Evolutionary conservation across 805 yeast genomes (phyloP).

Genomic region (Saccharomycopsis fermentans): DNA sequence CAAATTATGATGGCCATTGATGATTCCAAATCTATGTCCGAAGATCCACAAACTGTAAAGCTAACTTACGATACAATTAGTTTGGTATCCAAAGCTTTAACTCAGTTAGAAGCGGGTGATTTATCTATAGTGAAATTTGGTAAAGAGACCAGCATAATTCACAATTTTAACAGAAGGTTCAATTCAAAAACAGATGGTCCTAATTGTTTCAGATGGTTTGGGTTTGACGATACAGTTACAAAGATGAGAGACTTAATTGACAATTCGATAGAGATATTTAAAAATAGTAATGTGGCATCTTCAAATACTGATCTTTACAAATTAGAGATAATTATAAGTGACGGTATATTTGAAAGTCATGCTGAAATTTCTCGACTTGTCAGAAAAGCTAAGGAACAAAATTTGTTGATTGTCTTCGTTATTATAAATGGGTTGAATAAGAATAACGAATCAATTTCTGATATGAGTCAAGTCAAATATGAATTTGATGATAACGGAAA

Average conservation of each 20-base stretch:
- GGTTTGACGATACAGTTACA: conserved; percentile 80
- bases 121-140: conserved; percentile 88
- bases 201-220: conserved; percentile 75
- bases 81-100: conserved; percentile 83
- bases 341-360: conserved; percentile 97
- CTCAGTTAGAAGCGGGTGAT: conserved; percentile 92
- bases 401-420: conserved; percentile 90
- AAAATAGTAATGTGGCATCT: conserved; percentile 40
- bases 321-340: conserved; percentile 83
- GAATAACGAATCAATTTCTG: conserved; percentile 71
- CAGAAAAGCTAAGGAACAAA: conserved; percentile 83
- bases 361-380: conserved; percentile 72
- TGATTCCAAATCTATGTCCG: conserved; percentile 96
- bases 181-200: conserved; percentile 69
- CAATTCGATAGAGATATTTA: conserved; percentile 65
- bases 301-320: conserved; percentile 72
- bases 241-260: conserved; percentile 67
- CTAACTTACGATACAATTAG: conserved; percentile 93
- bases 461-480: conserved; percentile 88
- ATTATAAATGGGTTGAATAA: conserved; percentile 77
- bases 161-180: conserved; percentile 82
- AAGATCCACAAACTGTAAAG: conserved; percentile 69
- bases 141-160: conserved; percentile 70
- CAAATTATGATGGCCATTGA: conserved; percentile 97
- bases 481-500: conserved; percentile 54